Evolutionary conservation across 495 filamentous ascomycete species (phyloP).

Genomic region (Filosporella fistucella): DNA sequence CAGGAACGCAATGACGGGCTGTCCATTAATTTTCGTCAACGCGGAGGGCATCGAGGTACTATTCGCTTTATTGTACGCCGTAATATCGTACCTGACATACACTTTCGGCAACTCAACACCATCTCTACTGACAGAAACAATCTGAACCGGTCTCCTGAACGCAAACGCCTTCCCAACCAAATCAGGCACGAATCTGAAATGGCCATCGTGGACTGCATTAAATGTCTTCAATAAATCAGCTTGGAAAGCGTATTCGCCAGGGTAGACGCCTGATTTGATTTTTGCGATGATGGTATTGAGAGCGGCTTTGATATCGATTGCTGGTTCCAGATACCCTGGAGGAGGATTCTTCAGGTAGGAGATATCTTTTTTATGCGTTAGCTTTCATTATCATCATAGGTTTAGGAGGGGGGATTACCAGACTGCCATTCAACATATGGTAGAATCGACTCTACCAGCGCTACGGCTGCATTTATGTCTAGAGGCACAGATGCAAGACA

Average conservation of each 20-base stretch:
- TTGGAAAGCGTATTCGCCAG: constrained; percentile 27
- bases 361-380: too few relatives aligned
- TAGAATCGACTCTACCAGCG: constrained; percentile 14
- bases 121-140: constrained; percentile 32
- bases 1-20: constrained; percentile 5
- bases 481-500: constrained; percentile 27
- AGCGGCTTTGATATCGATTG: constrained; percentile 20
- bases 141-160: constrained; percentile 28
- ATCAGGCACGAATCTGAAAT: constrained; percentile 34
- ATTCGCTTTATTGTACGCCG: neutral
- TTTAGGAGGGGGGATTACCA: too few relatives aligned
- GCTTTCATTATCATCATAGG: too few relatives aligned
- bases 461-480: constrained; percentile 15
- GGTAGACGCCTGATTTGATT: constrained; percentile 18
- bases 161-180: constrained; percentile 28
- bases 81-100: constrained; percentile 26
- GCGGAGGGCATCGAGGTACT: constrained; percentile 2
- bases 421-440: constrained; percentile 16
- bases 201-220: constrained; percentile 35
- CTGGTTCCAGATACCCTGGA: constrained; percentile 18
- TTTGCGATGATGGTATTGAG: constrained; percentile 23
- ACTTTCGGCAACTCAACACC: constrained; percentile 27
- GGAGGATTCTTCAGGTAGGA: constrained; percentile 27
- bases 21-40: constrained; percentile 14
- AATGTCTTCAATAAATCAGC: constrained; percentile 28